Conservation (phyloP, 208 protist genomes). For the Porcisia deanei region DNA sequence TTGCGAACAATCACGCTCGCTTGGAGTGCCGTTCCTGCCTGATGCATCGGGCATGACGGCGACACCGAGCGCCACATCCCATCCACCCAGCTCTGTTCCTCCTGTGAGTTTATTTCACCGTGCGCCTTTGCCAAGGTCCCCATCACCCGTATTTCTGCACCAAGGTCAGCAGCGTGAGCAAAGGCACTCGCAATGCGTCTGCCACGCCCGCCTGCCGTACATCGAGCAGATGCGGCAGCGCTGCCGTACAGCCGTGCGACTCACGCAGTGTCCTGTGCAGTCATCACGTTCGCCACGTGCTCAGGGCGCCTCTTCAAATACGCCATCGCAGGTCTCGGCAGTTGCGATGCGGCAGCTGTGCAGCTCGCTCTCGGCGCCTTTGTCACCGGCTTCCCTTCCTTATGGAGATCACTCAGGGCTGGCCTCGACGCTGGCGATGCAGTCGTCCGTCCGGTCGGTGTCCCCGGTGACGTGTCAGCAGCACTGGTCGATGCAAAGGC, state of each 20-base stretch:
- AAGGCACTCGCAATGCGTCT: constrained; percentile 1
- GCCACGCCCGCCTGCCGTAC: constrained; percentile 4
- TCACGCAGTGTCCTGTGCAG: constrained; percentile 4
- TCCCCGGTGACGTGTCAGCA: not conserved
- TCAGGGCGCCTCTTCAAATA: not conserved
- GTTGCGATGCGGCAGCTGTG: not conserved
- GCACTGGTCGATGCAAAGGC: constrained; percentile 1
- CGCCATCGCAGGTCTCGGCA: not conserved
- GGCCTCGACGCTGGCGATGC: not conserved
- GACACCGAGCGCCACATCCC: not conserved
- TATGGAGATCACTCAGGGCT: not conserved
- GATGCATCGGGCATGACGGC: not conserved
- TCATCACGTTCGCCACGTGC: not conserved
- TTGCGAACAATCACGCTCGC: not conserved
- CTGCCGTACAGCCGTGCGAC: constrained; percentile 9
- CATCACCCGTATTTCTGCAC: not conserved
- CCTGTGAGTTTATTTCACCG: not conserved
- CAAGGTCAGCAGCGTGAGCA: not conserved
- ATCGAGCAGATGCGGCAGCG: constrained; percentile 22
- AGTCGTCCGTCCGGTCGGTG: not conserved
- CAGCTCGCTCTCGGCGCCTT: not conserved
- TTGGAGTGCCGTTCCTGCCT: not conserved
- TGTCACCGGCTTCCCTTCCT: not conserved
- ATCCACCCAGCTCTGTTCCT: no score
- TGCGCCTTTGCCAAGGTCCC: not conserved